Evolutionary conservation across 1,139 yeast species (phyloP).

Genomic region (Kodamaea sp.): DNA sequence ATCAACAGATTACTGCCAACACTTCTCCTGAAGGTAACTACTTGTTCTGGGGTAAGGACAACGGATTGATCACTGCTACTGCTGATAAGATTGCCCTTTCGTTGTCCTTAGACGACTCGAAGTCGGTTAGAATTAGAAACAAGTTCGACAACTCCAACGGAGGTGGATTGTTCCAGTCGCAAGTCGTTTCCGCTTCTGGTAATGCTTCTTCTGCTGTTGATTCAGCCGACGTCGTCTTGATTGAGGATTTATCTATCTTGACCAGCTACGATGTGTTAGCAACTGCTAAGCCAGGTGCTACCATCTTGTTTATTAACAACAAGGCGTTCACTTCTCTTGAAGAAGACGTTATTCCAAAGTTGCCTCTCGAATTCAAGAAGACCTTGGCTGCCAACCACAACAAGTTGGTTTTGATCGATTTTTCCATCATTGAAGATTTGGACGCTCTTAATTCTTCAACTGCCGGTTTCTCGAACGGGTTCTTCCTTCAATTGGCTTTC

Average conservation of each 20-base stretch:
- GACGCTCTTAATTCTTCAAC: conserved; percentile 56
- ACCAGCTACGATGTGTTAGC: conserved; percentile 60
- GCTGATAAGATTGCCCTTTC: conserved; percentile 72
- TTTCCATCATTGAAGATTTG: conserved; percentile 56
- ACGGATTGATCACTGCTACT: conserved; percentile 53
- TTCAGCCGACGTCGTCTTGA: conserved; percentile 61
- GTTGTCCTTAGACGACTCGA: conserved; percentile 63
- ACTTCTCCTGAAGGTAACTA: conserved; percentile 51
- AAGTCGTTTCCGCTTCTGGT: conserved; percentile 47
- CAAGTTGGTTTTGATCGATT: conserved; percentile 57
- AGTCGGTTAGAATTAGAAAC: conserved; percentile 57
- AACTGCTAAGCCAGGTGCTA: conserved; percentile 58
- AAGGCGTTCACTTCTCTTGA: conserved; percentile 42
- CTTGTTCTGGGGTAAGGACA: conserved; percentile 71
- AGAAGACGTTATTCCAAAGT: conserved; percentile 47
- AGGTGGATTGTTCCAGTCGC: conserved; percentile 85
- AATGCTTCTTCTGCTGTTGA: conserved; percentile 42
- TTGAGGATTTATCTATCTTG: conserved; percentile 60
- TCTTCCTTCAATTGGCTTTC: conserved; percentile 77
- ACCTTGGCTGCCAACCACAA: conserved; percentile 56
- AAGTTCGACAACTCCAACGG: conserved; percentile 75
- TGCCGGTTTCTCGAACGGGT: conserved; percentile 71
- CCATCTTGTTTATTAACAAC: conserved; percentile 50
- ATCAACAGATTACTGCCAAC: conserved; percentile 35
- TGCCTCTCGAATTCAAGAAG: conserved; percentile 56